Percentiles rank a stretch among this genome's conserved stretches.
These are phyloP conservation scores for Rugiboletus extremiorientalis DNA, from an alignment of 1,284 basidiomycete genomes.

Conservation along the genomic window DNA sequence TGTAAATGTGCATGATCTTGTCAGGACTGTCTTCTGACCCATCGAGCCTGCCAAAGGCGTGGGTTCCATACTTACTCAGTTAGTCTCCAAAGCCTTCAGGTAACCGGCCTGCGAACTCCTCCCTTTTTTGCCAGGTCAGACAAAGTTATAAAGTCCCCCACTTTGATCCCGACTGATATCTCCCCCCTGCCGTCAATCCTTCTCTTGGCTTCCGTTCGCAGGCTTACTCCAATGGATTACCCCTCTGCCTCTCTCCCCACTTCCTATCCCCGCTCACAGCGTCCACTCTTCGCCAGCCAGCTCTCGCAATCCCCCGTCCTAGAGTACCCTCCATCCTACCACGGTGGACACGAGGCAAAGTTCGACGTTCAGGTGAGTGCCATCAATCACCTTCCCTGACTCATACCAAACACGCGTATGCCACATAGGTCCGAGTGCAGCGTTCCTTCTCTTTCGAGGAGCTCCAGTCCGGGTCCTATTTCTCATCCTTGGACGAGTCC, in stretches of 20 bases:
- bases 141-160: slow-evolving; percentile 35
- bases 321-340: neutral
- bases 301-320: slow-evolving; percentile 2
- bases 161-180: slow-evolving; percentile 5
- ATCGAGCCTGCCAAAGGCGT: slow-evolving; percentile 33
- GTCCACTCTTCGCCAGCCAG: too few species aligned
- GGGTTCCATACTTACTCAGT: slow-evolving; percentile 31
- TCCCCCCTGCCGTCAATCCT: slow-evolving; percentile 21
- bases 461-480: slow-evolving; percentile 35
- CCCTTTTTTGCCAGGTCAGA: slow-evolving; percentile 20
- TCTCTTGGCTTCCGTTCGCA: slow-evolving; percentile 6
- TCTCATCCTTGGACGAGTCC: slow-evolving; percentile 30
- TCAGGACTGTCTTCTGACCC: slow-evolving; percentile 32
- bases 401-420: neutral
- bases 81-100: slow-evolving; percentile 21
- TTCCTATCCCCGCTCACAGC: too few species aligned
- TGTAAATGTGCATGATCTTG: slow-evolving; percentile 31
- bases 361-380: slow-evolving; percentile 29
- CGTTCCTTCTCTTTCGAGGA: slow-evolving; percentile 36
- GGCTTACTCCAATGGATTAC: slow-evolving; percentile 13
- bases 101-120: slow-evolving; percentile 23
- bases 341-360: slow-evolving; percentile 15
- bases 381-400: neutral
- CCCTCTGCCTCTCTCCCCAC: neutral
- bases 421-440: slow-evolving; percentile 28